Evolutionary conservation across 1,284 basidiomycete genomes (phyloP).

Genomic region (Puccinia hordei): DNA sequence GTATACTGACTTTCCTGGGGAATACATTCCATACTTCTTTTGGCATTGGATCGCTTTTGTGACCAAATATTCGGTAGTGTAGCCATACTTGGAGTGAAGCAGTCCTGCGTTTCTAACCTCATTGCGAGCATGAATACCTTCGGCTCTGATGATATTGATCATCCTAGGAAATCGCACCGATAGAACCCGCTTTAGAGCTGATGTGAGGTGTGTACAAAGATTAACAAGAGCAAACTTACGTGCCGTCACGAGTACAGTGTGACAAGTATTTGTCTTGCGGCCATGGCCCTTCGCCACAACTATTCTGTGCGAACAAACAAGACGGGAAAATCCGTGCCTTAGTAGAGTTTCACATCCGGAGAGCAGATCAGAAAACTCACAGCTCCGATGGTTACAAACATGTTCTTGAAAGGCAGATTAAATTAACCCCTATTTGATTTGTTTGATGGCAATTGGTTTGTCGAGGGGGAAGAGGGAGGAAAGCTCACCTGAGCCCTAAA

Average conservation of each 20-base stretch:
- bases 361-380: slow-evolving; percentile 9
- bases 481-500: slow-evolving; percentile 18
- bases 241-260: slow-evolving; percentile 18
- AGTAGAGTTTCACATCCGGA: neutral
- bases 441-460: neutral
- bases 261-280: slow-evolving; percentile 34
- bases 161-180: slow-evolving; percentile 7
- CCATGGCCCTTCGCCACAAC: slow-evolving; percentile 16
- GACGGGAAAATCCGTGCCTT: neutral
- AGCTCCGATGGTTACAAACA: slow-evolving; percentile 28
- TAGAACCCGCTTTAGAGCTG: neutral
- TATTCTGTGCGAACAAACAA: neutral
- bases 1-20: neutral
- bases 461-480: neutral
- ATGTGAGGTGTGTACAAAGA: neutral
- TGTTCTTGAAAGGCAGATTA: neutral
- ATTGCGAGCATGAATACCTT: slow-evolving; percentile 19
- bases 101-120: neutral
- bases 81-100: neutral
- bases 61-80: neutral
- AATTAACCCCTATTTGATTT: too few species aligned
- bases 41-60: neutral
- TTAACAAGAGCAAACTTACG: neutral
- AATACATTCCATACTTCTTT: slow-evolving; percentile 20
- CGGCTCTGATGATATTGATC: slow-evolving; percentile 36